Evolutionary conservation across 768 basidiomycete species (phyloP).

Genomic region (Boletus barrowsii): DNA sequence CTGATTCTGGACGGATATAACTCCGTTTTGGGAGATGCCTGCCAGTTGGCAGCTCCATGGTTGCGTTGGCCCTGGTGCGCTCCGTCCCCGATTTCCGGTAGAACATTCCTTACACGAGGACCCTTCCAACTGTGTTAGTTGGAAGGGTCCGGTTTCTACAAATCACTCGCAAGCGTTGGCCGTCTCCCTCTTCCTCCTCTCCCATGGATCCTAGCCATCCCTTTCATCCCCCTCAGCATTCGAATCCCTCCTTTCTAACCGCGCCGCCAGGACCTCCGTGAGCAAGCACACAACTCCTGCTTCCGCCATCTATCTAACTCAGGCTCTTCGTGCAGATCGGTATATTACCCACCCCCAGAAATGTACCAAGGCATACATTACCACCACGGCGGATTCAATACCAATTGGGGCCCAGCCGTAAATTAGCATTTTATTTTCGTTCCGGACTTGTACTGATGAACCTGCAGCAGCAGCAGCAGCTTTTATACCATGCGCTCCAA

Average conservation of each 20-base stretch:
- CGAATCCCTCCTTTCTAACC: background rate
- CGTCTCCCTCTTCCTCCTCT: background rate
- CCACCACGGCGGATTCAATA: background rate
- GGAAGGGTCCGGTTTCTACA: background rate
- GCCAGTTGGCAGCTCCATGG: background rate
- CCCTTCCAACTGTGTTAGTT: slow-evolving; percentile 6
- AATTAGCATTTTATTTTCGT: background rate
- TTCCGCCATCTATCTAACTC: background rate
- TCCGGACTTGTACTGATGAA: background rate
- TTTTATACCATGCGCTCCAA: background rate
- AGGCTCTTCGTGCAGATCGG: background rate
- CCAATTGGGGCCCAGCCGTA: slow-evolving; percentile 6
- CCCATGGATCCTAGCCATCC: background rate
- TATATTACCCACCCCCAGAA: background rate
- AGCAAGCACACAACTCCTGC: background rate
- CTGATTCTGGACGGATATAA: background rate
- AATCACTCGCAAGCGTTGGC: background rate
- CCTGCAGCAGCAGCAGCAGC: slow-evolving; percentile 1
- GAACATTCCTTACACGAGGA: background rate
- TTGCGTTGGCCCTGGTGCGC: background rate
- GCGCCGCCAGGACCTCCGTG: background rate
- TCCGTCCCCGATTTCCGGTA: background rate
- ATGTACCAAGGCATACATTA: background rate
- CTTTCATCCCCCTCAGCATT: too few relatives aligned
- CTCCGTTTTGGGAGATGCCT: background rate